Percentiles rank a stretch among this genome's conserved stretches.
phyloP scores from a whole-genome alignment of 345 rosid genomes.

The Boechera stricta region DNA sequence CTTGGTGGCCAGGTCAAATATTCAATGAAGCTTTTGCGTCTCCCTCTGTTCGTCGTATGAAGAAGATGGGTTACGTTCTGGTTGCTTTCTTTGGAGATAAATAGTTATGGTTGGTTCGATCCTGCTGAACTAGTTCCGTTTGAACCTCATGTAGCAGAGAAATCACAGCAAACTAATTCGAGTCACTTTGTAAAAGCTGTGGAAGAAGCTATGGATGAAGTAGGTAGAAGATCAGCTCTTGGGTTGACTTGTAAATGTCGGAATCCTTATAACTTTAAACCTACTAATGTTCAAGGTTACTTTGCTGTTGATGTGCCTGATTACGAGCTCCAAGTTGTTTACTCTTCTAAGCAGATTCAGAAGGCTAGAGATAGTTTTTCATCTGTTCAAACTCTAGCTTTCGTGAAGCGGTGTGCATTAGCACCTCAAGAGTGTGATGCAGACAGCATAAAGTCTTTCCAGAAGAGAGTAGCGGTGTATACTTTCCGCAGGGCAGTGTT shows the following conservation, averaged over 20 bases:
- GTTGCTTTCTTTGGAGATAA: slow-evolving; percentile 94
- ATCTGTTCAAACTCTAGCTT: slow-evolving; percentile 56
- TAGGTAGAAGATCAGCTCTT: slow-evolving; percentile 69
- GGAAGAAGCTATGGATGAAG: slow-evolving; percentile 87
- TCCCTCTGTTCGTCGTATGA: slow-evolving; percentile 67
- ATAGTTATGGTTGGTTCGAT: slow-evolving; percentile 96
- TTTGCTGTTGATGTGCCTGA: slow-evolving; percentile 74
- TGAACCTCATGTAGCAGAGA: slow-evolving; percentile 62
- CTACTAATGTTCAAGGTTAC: slow-evolving; percentile 62
- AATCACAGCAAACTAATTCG: slow-evolving; percentile 62
- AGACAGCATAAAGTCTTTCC: slow-evolving; percentile 53
- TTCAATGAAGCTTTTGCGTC: slow-evolving; percentile 78
- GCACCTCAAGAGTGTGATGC: slow-evolving; percentile 52
- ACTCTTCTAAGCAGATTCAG: slow-evolving; percentile 67
- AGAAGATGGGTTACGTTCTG: slow-evolving; percentile 73
- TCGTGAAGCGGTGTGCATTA: slow-evolving; percentile 65
- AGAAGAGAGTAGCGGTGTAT: slow-evolving; percentile 63
- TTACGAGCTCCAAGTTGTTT: slow-evolving; percentile 69
- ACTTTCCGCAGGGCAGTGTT: slow-evolving; percentile 74
- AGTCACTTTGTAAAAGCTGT: slow-evolving; percentile 73
- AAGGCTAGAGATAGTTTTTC: slow-evolving; percentile 66
- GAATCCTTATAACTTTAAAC: slow-evolving; percentile 65
- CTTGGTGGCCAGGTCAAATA: slow-evolving; percentile 98
- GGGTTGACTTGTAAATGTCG: slow-evolving; percentile 82
- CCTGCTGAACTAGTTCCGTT: slow-evolving; percentile 84